phyloP scores from a whole-genome alignment of 2,329 filamentous ascomycete genomes.

The Talaromyces sp. region DNA sequence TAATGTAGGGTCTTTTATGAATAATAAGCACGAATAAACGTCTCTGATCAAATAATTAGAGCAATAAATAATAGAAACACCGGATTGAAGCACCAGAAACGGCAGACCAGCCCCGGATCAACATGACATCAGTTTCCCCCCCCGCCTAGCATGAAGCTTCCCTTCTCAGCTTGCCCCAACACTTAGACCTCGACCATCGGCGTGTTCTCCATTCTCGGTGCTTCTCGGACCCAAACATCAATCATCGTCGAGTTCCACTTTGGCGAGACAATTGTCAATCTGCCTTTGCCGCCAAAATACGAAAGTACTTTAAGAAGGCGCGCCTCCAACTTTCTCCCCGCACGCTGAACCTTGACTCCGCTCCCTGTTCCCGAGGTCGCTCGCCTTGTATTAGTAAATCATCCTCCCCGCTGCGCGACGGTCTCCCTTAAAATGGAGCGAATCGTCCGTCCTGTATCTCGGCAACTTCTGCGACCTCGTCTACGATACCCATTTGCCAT shows the following conservation, averaged over 20 bases:
- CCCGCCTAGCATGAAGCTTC: conserved; percentile 8
- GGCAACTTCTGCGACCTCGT: conserved; percentile 39
- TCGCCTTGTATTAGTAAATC: conserved; percentile 6
- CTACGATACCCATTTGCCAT: conserved; percentile 40
- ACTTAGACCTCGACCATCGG: conserved; percentile 10
- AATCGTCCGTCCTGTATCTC: conserved; percentile 38
- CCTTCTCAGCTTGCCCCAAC: conserved; percentile 7
- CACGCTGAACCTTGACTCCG: conserved; percentile 17
- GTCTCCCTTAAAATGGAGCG: conserved; percentile 31
- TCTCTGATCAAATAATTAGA: too few species aligned
- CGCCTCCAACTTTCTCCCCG: conserved; percentile 20
- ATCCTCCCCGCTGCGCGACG: conserved; percentile 5
- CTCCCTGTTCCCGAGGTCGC: conserved; percentile 10
- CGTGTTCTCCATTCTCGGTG: conserved; percentile 22
- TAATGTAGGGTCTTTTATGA: too few species aligned
- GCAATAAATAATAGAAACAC: background rate
- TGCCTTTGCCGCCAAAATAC: background rate
- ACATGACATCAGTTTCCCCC: conserved; percentile 20
- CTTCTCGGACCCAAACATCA: conserved; percentile 27
- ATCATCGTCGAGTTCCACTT: conserved; percentile 19
- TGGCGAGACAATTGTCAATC: background rate
- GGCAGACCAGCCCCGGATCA: background rate
- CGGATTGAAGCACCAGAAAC: background rate
- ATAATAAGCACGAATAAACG: too few species aligned
- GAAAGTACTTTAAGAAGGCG: conserved; percentile 15